Base-by-base conservation (phyloP, 2,329 filamentous ascomycete genomes). In the Stemphylium lycopersici region DNA sequence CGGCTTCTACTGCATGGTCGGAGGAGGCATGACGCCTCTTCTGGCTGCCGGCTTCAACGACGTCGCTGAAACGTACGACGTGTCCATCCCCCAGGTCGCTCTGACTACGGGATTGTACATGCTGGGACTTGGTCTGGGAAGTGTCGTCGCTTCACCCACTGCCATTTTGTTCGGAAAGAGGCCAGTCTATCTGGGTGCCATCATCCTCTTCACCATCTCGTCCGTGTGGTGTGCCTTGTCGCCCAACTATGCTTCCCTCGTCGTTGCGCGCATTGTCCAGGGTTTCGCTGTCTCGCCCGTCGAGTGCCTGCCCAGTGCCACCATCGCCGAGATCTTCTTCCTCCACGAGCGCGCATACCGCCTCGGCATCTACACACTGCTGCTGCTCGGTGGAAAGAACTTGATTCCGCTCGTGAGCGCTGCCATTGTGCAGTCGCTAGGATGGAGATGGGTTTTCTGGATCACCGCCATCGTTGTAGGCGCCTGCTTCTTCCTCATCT, bases 291-390 rank as follows among this genome's bases (percentile, higher is more conserved):
- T 97, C 43, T 95, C 90, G 61, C 91, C 92, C 0, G 91, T 96
- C 7, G 93, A 98, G 74, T 96, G 92, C 68, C 82, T 98, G 26
- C 93, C 93, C 0, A 96, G 91, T 4, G 93, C 93, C 13, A 96
- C 92, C 0, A 93, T 98, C 67, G 92, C 93, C 3, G 93, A 98
- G 75, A 97, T 98, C 56, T 98, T 93, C 79, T 97, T 96, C 70
- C 80, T 98, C 16, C 93, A 98, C 67, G 93, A 98, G 77, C 84
- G 93, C 56, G 93, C 93, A 0, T 98, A 93, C 71, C 88, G 93
- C 4, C 86, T 98, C 39, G 95, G 95, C 8, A 92, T 98, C 20
- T 98, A 98, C 71, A 97, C 93, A 0, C 77, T 98, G 16, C 80
- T 98, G 5, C 81, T 98, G 11, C 83, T 98, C 0, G 90, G 93